Evolutionary conservation across 495 filamentous ascomycete species (phyloP).

Genomic region (Diplogelasinospora grovesii): DNA sequence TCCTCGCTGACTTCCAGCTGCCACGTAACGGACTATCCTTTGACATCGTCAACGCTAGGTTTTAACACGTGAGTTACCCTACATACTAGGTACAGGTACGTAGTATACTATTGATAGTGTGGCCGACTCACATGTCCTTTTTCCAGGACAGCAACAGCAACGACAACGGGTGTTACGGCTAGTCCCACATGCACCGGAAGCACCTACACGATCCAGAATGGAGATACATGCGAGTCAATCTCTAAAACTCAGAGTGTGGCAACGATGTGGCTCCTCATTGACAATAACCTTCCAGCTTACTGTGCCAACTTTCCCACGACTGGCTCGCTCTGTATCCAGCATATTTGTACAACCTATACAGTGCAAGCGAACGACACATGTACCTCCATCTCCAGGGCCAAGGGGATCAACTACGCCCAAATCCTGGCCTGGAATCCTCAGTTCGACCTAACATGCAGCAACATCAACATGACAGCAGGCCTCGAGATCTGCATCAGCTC

Average conservation of each 20-base stretch:
- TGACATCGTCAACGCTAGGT: too few relatives aligned
- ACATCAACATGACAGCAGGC: background rate
- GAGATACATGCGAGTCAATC: constrained; percentile 15
- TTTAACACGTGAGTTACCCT: too few relatives aligned
- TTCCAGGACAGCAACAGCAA: too few relatives aligned
- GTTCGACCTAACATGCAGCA: constrained; percentile 7
- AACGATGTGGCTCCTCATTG: constrained; percentile 11
- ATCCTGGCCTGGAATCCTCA: constrained; percentile 10
- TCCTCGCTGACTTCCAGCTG: too few relatives aligned
- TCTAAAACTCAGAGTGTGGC: constrained; percentile 8
- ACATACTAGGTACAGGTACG: too few relatives aligned
- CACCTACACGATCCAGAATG: constrained; percentile 10
- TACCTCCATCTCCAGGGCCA: constrained; percentile 3
- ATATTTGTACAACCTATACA: constrained; percentile 5
- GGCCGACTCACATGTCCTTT: too few relatives aligned
- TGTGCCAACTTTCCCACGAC: constrained; percentile 16
- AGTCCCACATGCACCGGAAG: constrained; percentile 14
- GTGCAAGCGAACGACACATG: constrained; percentile 9
- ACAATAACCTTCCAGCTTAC: constrained; percentile 13
- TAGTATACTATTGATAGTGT: too few relatives aligned
- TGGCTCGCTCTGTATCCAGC: constrained; percentile 13
- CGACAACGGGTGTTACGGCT: constrained; percentile 2
- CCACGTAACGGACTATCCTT: too few relatives aligned
- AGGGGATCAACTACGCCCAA: constrained; percentile 8
- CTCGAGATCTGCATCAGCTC: constrained; percentile 12